Base-by-base conservation (phyloP, 257 asterid species). In the Solanum arcanum region DNA sequence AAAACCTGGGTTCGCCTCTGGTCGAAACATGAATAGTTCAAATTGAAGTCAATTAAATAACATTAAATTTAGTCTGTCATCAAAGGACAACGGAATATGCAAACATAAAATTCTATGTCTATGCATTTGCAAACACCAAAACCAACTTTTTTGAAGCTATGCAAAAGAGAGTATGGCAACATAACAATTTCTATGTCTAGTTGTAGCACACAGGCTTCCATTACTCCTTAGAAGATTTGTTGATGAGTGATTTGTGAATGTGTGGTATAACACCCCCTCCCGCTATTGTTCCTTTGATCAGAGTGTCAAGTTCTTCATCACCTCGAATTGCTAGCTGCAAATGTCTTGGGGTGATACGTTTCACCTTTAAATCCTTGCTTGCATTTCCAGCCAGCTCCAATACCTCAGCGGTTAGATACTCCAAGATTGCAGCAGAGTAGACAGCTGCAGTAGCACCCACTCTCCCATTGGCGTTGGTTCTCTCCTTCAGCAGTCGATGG, bases 381-480 rank as follows among this genome's bases (percentile, higher is more conserved):
- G 92, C 92, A 18, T 90, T 90, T 59, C 92, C 92, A 77, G 92
- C 92, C 62, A 90, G 83, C 88, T 90, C 92, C 87, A 90, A 83
- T 47, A 90, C 92, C 77, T 90, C 92, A 2, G 92, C 92, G 12
- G 92, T 90, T 87, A 90, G 59, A 86, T 90, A 90, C 78, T 90
- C 92, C 89, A 90, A 64, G 83, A 90, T 90, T 66, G 92, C 92
- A 29, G 92, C 92, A n/a, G 92, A 86, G 85, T 90, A 90, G 31
- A 90, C 92, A 44, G 92, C 92, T 31, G 92, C 92, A n/a, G 92
- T 88, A 27, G 92, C 91, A 23, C 92, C 92, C 20, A 90, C 92
- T 86, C 92, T 88, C 29, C 92, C 92, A 85, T 90, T 86, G 7
- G 92, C 92, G 4, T 86, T 83, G 69, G 92, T 88, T 52, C 92